Percentiles rank a stretch among this genome's conserved stretches.
Conservation (phyloP, 202 grass and related monocot species). For the Panicum virgatum region DNA sequence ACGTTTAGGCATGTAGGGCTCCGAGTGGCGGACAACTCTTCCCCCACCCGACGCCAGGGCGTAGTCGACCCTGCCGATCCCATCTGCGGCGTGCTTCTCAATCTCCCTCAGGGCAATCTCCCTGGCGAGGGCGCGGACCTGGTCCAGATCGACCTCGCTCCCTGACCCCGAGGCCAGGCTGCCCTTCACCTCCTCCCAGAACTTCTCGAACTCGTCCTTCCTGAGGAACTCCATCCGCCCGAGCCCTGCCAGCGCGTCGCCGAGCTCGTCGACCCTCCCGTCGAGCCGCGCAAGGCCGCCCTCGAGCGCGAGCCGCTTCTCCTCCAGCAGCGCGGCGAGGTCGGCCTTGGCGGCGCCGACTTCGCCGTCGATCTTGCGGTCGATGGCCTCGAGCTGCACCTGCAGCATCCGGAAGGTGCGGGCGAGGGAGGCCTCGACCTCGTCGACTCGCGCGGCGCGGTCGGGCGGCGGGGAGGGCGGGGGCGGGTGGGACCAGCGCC, state of each 20-base stretch:
- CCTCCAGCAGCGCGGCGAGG: constrained; percentile 50
- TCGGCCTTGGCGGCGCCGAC: constrained; percentile 38
- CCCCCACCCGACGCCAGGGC: constrained; percentile 60
- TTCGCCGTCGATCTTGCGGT: constrained; percentile 64
- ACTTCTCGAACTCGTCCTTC: constrained; percentile 54
- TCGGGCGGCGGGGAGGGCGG: background rate
- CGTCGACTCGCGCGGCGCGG: constrained; percentile 43
- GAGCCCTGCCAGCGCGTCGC: constrained; percentile 44
- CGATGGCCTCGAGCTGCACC: constrained; percentile 63
- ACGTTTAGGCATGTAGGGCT: constrained; percentile 43
- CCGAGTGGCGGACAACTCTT: constrained; percentile 54
- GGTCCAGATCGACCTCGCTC: constrained; percentile 45
- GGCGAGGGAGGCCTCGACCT: constrained; percentile 54
- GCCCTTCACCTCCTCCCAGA: constrained; percentile 51
- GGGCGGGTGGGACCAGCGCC: constrained; percentile 44
- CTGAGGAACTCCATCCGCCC: constrained; percentile 47
- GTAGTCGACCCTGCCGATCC: constrained; percentile 65
- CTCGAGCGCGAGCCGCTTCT: constrained; percentile 47
- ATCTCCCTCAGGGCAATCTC: constrained; percentile 63
- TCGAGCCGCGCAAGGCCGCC: constrained; percentile 39
- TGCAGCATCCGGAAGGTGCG: constrained; percentile 52
- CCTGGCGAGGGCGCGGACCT: constrained; percentile 50
- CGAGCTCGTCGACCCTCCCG: constrained; percentile 37
- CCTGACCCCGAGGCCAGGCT: constrained; percentile 1
- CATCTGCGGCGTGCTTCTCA: constrained; percentile 73